Evolutionary conservation across 371 early-diverging fungal genomes (phyloP).

Genomic region (Funneliformis caledonium): DNA sequence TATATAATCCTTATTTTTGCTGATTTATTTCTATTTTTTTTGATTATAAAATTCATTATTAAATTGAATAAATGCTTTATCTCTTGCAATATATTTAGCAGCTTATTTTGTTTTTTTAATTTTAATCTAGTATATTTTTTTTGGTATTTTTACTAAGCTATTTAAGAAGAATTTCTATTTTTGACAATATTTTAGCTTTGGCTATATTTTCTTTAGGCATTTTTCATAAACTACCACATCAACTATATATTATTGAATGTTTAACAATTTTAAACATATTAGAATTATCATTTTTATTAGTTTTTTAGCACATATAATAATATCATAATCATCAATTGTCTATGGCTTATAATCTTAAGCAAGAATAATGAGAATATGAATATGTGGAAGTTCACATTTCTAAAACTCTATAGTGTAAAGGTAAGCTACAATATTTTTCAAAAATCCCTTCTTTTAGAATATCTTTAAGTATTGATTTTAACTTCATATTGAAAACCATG

Average conservation of each 20-base stretch:
- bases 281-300: conserved; percentile 41
- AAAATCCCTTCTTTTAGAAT: conserved; percentile 41
- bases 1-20: too few species aligned
- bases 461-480: conserved; percentile 42
- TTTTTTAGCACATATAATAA: conserved; percentile 45
- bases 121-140: too few species aligned
- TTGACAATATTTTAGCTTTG: too few species aligned
- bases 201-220: background rate
- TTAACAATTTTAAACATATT: conserved; percentile 44
- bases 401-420: conserved; percentile 46
- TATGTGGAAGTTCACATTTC: conserved; percentile 45
- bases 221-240: conserved; percentile 43
- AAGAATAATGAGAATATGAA: conserved; percentile 47
- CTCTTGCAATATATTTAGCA: too few species aligned
- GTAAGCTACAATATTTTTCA: conserved; percentile 40
- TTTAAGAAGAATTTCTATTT: too few species aligned
- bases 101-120: too few species aligned
- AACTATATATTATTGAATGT: conserved; percentile 49
- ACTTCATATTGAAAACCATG: conserved; percentile 44
- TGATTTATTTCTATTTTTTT: too few species aligned
- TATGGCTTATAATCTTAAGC: conserved; percentile 28
- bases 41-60: too few species aligned
- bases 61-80: too few species aligned
- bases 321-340: conserved; percentile 44
- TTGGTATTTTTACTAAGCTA: too few species aligned